These are phyloP conservation scores for Physaria fendleri DNA, from an alignment of 345 rosid species.

Conservation along the genomic window DNA sequence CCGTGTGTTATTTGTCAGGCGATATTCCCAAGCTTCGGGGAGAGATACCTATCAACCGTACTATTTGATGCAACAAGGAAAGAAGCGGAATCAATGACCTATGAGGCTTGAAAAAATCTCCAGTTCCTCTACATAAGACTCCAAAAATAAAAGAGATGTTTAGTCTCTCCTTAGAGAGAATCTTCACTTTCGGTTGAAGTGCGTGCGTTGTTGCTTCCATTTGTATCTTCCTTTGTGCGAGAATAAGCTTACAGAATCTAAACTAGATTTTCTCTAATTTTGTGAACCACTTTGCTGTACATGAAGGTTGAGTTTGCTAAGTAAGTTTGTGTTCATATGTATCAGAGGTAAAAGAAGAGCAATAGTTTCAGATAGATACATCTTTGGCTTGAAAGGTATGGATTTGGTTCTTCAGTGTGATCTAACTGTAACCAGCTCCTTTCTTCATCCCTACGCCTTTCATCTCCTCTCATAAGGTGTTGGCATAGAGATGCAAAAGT, in stretches of 20 bases:
- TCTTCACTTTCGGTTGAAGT: constrained; percentile 5
- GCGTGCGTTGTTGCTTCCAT: constrained; percentile 16
- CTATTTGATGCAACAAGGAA: constrained; percentile 63
- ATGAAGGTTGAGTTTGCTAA: background rate
- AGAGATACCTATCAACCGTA: constrained; percentile 62
- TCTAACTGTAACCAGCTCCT: constrained; percentile 82
- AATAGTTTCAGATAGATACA: too few relatives aligned
- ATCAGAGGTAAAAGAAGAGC: too few relatives aligned
- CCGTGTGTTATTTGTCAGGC: constrained; percentile 37
- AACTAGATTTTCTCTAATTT: background rate
- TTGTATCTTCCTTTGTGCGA: constrained; percentile 4
- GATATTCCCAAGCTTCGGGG: constrained; percentile 72
- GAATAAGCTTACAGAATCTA: background rate
- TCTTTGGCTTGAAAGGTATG: constrained; percentile 86
- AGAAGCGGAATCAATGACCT: constrained; percentile 58
- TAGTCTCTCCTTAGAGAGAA: background rate
- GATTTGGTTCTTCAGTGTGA: constrained; percentile 53
- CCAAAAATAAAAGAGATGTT: constrained; percentile 9
- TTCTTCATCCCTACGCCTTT: constrained; percentile 64
- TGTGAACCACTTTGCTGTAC: constrained; percentile 2
- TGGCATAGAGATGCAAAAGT: too few relatives aligned
- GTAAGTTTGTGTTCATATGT: too few relatives aligned
- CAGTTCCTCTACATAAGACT: constrained; percentile 4
- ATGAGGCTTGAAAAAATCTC: constrained; percentile 37
- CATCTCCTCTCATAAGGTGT: too few relatives aligned